Base-by-base conservation (phyloP, 257 asterid species). In the Ilex aquifolium region DNA sequence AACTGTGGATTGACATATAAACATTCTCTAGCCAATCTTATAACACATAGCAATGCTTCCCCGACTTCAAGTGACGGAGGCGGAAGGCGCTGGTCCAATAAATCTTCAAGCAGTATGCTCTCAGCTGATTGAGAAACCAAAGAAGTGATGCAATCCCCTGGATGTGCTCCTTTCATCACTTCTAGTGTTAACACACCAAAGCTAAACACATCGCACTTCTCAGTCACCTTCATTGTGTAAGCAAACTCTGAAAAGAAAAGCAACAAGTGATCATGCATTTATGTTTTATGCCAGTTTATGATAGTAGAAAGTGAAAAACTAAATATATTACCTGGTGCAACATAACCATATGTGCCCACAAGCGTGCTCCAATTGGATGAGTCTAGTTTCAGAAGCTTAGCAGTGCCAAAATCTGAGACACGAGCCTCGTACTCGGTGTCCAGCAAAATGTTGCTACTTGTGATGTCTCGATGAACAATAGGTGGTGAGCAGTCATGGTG, bases 321-420 rank as follows among this genome's bases (percentile, higher is more conserved):
- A 21, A 21, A 36, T 36, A 8, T 36, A 36, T 36, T 36, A 36
- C 42, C 42, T 36, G 42, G 42, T n/a, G 67, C 63, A 4, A 68
- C 39, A 55, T 68, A 61, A 13, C 67, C 72, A 56, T 56, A 60
- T 30, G 67, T 54, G 57, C 67, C 42, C 42, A 36, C 67, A 61
- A 61, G 51, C 13, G 62, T 56, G 14, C 62, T 54, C 21, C 52
- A 10, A 61, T 68, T 61, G 5, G 58, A 68, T 13, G 72, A 60
- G 56, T 60, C 66, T 62, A 36, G 53, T 3, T 52, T 60, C 10
- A 67, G 56, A 39, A 60, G 8, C 66, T 60, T 67, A 10, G 72
- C 66, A 12, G 64, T 67, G 61, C 72, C 72, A 61, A 67, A 67
- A 53, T 67, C 66, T 7, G 65, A 59, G 39, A 60, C 44, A 52